These are phyloP conservation scores for Hansenula lynferdii DNA, from an alignment of 1,139 yeast species.

Conservation along the genomic window DNA sequence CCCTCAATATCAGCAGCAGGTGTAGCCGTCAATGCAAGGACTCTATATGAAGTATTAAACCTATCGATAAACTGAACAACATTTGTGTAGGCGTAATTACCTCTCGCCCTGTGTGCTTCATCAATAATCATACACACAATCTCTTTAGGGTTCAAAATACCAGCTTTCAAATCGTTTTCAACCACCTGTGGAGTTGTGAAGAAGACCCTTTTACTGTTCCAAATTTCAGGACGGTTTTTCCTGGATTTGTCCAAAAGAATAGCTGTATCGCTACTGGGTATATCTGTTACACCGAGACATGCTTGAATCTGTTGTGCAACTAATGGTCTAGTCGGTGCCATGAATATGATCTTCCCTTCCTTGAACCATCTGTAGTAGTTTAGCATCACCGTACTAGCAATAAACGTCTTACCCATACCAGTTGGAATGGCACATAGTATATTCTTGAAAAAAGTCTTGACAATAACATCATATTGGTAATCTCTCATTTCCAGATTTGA, in stretches of 20 bases:
- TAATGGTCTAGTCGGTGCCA: constrained; percentile 96
- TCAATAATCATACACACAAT: constrained; percentile 79
- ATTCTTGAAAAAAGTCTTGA: constrained; percentile 67
- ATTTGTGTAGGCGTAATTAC: constrained; percentile 83
- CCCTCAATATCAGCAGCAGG: constrained; percentile 88
- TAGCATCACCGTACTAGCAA: constrained; percentile 91
- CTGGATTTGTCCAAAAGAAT: constrained; percentile 71
- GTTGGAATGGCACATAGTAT: constrained; percentile 91
- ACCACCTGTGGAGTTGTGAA: constrained; percentile 97
- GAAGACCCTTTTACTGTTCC: constrained; percentile 75
- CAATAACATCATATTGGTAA: constrained; percentile 80
- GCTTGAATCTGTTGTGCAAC: constrained; percentile 98
- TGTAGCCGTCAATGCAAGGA: constrained; percentile 90
- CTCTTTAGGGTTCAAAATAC: constrained; percentile 69
- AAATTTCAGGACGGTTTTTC: constrained; percentile 62
- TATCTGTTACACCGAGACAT: constrained; percentile 83
- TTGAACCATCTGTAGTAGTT: constrained; percentile 84
- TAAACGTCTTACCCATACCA: constrained; percentile 95
- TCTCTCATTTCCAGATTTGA: constrained; percentile 80
- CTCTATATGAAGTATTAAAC: constrained; percentile 62
- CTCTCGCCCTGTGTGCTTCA: constrained; percentile 94
- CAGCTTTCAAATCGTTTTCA: constrained; percentile 78
- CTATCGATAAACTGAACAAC: constrained; percentile 65
- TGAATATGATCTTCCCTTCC: constrained; percentile 72
- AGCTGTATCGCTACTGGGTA: constrained; percentile 72